Conservation (phyloP, 257 asterid genomes). For the Lycium ferocissimum region DNA sequence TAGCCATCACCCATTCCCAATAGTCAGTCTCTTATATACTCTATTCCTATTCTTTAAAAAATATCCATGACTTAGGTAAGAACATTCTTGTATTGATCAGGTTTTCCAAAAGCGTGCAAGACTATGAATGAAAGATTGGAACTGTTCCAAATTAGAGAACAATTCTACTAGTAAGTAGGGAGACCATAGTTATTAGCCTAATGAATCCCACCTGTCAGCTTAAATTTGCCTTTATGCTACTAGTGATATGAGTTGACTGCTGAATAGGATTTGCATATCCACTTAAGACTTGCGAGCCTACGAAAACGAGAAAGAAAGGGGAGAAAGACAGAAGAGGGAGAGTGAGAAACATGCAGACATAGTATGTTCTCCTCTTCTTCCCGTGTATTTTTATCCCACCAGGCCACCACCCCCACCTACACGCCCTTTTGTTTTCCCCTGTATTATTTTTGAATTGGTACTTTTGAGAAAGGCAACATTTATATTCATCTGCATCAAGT, state of each 20-base stretch:
- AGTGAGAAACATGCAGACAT: not conserved
- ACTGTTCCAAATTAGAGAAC: not conserved
- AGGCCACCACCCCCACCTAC: not conserved
- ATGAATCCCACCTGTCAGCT: not conserved
- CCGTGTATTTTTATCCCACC: not conserved
- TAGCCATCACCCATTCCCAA: not conserved
- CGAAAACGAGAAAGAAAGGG: not conserved
- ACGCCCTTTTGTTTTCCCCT: not conserved
- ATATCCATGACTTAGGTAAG: too few species aligned
- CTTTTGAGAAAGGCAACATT: too few species aligned
- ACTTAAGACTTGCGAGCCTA: not conserved
- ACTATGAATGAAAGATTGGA: not conserved
- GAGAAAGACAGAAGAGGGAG: not conserved
- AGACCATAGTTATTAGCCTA: not conserved
- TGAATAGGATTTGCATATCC: not conserved
- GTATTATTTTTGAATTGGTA: not conserved
- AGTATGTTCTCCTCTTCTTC: not conserved
- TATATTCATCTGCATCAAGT: too few species aligned
- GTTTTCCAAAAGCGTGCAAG: not conserved
- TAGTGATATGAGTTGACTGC: slow-evolving; percentile 3
- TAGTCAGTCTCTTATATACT: not conserved
- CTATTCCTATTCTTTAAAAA: not conserved
- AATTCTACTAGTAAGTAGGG: not conserved
- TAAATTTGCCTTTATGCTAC: not conserved
- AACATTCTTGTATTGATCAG: not conserved